Evolutionary conservation across 2,329 filamentous ascomycete genomes (phyloP), one percentile per base, ranked within the genome.

Genomic region (Lasiodiplodia sp.): DNA sequence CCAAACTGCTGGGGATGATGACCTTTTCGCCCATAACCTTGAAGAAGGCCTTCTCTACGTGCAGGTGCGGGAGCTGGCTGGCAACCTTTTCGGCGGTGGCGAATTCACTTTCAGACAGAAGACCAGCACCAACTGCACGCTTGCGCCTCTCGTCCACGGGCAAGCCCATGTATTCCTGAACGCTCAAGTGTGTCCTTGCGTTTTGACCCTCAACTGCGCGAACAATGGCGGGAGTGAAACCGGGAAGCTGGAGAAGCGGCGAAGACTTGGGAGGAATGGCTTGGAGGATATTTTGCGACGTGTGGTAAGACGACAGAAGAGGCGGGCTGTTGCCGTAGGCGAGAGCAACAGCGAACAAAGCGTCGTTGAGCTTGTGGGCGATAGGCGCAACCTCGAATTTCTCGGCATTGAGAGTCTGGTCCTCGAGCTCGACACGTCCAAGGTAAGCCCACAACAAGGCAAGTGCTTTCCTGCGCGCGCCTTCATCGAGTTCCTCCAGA

Each of bases 361-460:
- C 91, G 77, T 95, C 91, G 79, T 92, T 96, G 70, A 99, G 86
- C 58, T 89, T 87, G 70, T 94, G 89, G 34, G 95, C 96, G 70
- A 96, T 91, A 21, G 95, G 94, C 23, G 93, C 94, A 70, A 96
- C 89, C 78, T 96, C 91, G 78, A 92, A 94, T 83, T 98, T 99
- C 79, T 94, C 87, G 83, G 90, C 89, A 75, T 97, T 91, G 66
- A 97, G 85, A 38, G 86, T 85, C 66, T 87, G 80, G 75, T 97
- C 94, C 53, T 92, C 91, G 28, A 99, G 87, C 75, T 97, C 93
- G 67, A 97, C 85, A 57, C 96, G 92, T 70, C 92, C 93, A 58
- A 98, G 87, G 78, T 99, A 98, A 52, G 96, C 94, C 96, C 96
- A 99, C 18, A 99, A 85, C 68, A 99, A 86, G 63, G 91, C 93